These are phyloP conservation scores for Piedraia hortae DNA, from an alignment of 2,329 filamentous ascomycete genomes.

Conservation along the genomic window DNA sequence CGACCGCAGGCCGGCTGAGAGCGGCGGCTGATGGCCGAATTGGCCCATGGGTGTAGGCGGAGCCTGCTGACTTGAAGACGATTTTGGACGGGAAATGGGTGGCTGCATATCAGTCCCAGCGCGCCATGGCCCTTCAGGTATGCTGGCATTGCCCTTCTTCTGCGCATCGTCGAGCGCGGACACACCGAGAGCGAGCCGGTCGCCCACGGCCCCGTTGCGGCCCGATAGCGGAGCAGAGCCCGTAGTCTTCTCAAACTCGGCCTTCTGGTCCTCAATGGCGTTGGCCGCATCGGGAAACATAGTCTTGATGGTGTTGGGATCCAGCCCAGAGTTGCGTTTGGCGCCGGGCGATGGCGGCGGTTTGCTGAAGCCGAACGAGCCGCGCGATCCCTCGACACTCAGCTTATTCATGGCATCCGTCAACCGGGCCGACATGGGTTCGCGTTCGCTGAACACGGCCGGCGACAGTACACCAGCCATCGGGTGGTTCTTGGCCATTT, in stretches of 20 bases:
- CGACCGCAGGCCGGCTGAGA: conserved; percentile 50
- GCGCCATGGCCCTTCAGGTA: conserved; percentile 60
- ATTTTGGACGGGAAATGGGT: conserved; percentile 41
- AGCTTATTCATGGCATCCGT: conserved; percentile 94
- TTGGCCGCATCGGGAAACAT: conserved; percentile 98
- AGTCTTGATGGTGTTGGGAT: conserved; percentile 77
- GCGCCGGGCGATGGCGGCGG: conserved; percentile 43
- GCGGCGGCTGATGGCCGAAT: conserved; percentile 48
- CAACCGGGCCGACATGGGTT: conserved; percentile 87
- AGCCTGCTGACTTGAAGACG: conserved; percentile 40
- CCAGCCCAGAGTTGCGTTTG: conserved; percentile 86
- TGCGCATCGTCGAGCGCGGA: conserved; percentile 38
- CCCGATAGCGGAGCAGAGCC: conserved; percentile 75
- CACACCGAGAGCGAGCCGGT: conserved; percentile 39
- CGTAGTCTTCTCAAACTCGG: conserved; percentile 86
- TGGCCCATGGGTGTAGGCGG: conserved; percentile 55
- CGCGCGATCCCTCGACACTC: conserved; percentile 61
- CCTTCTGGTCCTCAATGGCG: conserved; percentile 95
- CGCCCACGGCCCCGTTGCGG: conserved; percentile 65
- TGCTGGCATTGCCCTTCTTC: conserved; percentile 31
- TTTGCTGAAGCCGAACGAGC: conserved; percentile 39
- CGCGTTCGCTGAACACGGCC: conserved; percentile 80
- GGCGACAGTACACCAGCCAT: conserved; percentile 90
- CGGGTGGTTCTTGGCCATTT: conserved; percentile 95
- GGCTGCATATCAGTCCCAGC: conserved; percentile 15